Percentiles rank a stretch among this genome's conserved stretches.
Conservation (phyloP, 805 yeast genomes). For the Huiozyma naganishii region DNA sequence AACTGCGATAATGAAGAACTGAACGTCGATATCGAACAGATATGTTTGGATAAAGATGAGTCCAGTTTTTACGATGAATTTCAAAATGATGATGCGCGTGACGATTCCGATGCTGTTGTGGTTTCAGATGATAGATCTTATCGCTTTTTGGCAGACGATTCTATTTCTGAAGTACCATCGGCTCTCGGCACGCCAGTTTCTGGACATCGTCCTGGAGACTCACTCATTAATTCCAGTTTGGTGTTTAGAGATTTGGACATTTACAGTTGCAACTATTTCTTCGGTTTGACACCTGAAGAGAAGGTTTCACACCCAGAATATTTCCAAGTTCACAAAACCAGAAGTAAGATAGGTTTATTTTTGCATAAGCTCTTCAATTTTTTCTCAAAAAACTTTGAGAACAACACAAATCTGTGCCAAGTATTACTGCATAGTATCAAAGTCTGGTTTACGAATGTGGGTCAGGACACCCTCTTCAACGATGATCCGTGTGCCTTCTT, state of each 20-base stretch:
- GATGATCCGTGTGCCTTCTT: conserved; percentile 43
- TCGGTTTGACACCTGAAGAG: conserved; percentile 43
- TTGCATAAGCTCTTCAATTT: conserved; percentile 48
- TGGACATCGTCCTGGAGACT: conserved; percentile 23
- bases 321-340: conserved; percentile 44
- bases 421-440: conserved; percentile 53
- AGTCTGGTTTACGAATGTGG: conserved; percentile 74
- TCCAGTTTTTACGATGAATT: conserved; percentile 17
- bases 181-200: conserved; percentile 30
- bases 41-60: conserved; percentile 21
- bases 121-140: conserved; percentile 11
- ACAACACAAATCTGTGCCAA: conserved; percentile 53
- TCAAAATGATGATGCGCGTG: conserved; percentile 10
- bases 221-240: conserved; percentile 43
- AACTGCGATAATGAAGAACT: conserved; percentile 28
- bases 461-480: conserved; percentile 54
- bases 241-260: conserved; percentile 51
- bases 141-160: conserved; percentile 30
- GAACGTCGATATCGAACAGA: conserved; percentile 30
- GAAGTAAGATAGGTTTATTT: conserved; percentile 49
- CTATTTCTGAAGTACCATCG: conserved; percentile 33
- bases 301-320: conserved; percentile 36
- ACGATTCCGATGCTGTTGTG: conserved; percentile 16
- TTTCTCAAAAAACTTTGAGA: conserved; percentile 41
- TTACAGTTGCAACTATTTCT: conserved; percentile 54